Percentiles rank a stretch among this genome's conserved stretches.
Evolutionary conservation across 1,284 basidiomycete species (phyloP).

Genomic region (Bjerkandera adusta): DNA sequence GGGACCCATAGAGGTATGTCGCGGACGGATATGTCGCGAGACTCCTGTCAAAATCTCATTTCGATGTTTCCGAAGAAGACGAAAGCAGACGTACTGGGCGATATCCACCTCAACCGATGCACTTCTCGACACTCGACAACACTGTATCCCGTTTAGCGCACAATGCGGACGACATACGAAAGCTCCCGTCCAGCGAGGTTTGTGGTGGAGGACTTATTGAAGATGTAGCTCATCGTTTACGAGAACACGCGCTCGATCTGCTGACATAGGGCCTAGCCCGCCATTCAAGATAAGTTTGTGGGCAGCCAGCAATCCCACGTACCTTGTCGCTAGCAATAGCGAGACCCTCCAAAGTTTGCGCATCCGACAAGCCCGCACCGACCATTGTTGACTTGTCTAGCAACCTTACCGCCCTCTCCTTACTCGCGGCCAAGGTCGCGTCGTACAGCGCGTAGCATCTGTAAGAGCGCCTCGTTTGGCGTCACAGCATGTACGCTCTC

Average conservation of each 20-base stretch:
- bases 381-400: slow-evolving; percentile 95
- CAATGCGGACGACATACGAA: slow-evolving; percentile 86
- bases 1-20: slow-evolving; percentile 92
- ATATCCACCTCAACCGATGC: slow-evolving; percentile 84
- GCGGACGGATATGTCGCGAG: slow-evolving; percentile 90
- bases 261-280: slow-evolving; percentile 52
- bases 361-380: slow-evolving; percentile 92
- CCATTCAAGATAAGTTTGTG: not conserved
- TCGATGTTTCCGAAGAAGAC: not conserved
- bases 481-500: slow-evolving; percentile 89
- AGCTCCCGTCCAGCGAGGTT: slow-evolving; percentile 65
- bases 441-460: slow-evolving; percentile 74
- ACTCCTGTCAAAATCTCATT: slow-evolving; percentile 54
- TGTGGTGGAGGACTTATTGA: slow-evolving; percentile 90
- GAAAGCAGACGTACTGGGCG: slow-evolving; percentile 61
- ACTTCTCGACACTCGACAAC: slow-evolving; percentile 82
- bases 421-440: slow-evolving; percentile 58
- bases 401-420: slow-evolving; percentile 62
- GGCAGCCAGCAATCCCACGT: slow-evolving; percentile 17
- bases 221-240: slow-evolving; percentile 98
- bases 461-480: slow-evolving; percentile 98
- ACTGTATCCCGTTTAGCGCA: slow-evolving; percentile 94
- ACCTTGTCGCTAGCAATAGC: slow-evolving; percentile 92
- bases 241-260: slow-evolving; percentile 90
- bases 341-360: slow-evolving; percentile 90